Conservation (phyloP, 2,329 filamentous ascomycete genomes). For the Fusarium lateritium region DNA sequence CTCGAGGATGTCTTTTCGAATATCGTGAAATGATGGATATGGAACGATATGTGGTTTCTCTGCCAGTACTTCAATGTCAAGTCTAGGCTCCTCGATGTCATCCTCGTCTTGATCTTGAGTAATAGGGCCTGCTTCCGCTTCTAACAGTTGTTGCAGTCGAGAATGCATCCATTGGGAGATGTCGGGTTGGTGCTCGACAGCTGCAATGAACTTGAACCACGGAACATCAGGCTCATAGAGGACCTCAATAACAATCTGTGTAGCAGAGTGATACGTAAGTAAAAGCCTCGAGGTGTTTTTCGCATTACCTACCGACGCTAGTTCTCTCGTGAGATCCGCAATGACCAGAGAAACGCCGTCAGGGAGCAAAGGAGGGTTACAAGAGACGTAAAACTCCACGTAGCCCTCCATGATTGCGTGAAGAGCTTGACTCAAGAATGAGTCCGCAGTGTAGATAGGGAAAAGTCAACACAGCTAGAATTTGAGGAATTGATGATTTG, state of each 20-base stretch:
- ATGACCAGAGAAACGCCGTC: conserved; percentile 51
- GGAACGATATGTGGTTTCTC: conserved; percentile 42
- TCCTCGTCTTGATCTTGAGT: conserved; percentile 11
- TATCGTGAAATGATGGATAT: conserved; percentile 39
- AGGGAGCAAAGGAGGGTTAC: conserved; percentile 54
- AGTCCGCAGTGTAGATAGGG: no score
- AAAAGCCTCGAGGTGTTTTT: not conserved
- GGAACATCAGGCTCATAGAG: conserved; percentile 56
- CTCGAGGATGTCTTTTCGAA: not conserved
- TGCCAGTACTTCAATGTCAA: conserved; percentile 42
- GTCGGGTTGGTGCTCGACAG: conserved; percentile 6
- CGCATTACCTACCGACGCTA: conserved; percentile 30
- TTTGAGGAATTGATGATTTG: conserved; percentile 25
- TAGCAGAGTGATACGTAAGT: not conserved
- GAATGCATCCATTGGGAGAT: conserved; percentile 41
- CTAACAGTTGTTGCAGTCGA: conserved; percentile 39
- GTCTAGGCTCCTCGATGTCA: not conserved
- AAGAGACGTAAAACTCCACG: conserved; percentile 54
- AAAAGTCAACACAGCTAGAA: not conserved
- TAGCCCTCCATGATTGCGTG: conserved; percentile 29
- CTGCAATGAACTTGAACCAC: conserved; percentile 55
- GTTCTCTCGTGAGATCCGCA: conserved; percentile 9
- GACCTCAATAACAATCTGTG: conserved; percentile 49
- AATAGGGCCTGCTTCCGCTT: conserved; percentile 34
- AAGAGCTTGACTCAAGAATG: no score